These are phyloP conservation scores for Candida arabinofermentans DNA, from an alignment of 805 yeast genomes.

Conservation along the genomic window DNA sequence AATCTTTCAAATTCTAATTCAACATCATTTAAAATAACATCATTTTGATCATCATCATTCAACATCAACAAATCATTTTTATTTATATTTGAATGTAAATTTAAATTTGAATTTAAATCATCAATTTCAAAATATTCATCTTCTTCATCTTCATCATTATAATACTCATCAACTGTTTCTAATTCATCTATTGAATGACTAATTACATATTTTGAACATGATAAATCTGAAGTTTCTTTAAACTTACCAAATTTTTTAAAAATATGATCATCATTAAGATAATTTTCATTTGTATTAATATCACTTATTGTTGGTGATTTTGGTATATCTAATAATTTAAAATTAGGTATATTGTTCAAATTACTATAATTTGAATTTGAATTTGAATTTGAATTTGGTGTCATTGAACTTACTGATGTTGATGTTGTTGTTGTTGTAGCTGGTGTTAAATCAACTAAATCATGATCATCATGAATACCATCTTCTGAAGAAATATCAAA, in stretches of 20 bases:
- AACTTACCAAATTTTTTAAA: no score
- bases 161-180: neutral
- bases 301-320: neutral
- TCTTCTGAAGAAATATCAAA: neutral
- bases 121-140: neutral
- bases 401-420: slow-evolving; percentile 9
- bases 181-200: neutral
- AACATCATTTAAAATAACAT: slow-evolving; percentile 12
- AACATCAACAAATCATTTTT: no score
- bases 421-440: slow-evolving; percentile 6
- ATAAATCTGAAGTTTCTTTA: no score
- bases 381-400: slow-evolving; percentile 22
- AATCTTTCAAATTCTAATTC: slow-evolving; percentile 29
- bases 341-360: neutral
- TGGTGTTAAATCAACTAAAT: slow-evolving; percentile 7
- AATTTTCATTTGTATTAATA: neutral
- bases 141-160: neutral
- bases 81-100: no score
- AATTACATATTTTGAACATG: no score
- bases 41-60: no score
- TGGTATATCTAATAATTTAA: slow-evolving; percentile 1
- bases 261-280: no score
- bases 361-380: neutral
- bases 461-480: slow-evolving; percentile 20
- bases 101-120: no score